Evolutionary conservation across 108 stramenopile genomes (phyloP).

Genomic region (Cyclotella cryptica): DNA sequence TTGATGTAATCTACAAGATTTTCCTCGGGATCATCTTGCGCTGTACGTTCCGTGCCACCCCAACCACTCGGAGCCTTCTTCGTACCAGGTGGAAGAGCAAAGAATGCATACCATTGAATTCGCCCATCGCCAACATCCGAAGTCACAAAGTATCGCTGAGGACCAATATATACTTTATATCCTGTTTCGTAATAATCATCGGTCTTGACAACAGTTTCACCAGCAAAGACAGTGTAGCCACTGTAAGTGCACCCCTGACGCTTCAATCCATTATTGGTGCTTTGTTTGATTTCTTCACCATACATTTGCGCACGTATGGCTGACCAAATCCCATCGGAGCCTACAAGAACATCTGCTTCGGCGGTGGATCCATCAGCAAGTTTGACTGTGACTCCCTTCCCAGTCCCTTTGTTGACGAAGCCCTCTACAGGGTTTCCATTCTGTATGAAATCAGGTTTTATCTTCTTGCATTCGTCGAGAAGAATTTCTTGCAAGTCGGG

Average conservation of each 20-base stretch:
- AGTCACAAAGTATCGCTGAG: constrained; percentile 96
- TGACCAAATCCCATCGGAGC: constrained; percentile 97
- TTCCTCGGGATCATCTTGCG: constrained; percentile 78
- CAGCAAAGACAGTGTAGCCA: constrained; percentile 98
- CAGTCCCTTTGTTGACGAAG: constrained; percentile 75
- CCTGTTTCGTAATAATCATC: constrained; percentile 95
- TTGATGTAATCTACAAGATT: constrained; percentile 94
- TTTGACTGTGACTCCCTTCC: constrained; percentile 84
- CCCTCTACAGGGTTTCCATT: constrained; percentile 84
- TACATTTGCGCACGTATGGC: constrained; percentile 96
- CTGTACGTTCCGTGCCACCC: constrained; percentile 77
- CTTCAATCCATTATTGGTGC: constrained; percentile 48
- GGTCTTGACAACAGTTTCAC: constrained; percentile 89
- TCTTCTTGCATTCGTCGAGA: constrained; percentile 91
- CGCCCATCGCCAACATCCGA: constrained; percentile 95
- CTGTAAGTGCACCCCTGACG: constrained; percentile 92
- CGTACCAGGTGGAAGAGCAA: constrained; percentile 95
- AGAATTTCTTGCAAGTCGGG: constrained; percentile 97
- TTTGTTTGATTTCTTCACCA: constrained; percentile 87
- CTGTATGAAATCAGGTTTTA: constrained; percentile 82
- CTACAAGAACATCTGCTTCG: constrained; percentile 91
- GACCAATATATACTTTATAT: constrained; percentile 97
- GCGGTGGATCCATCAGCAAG: constrained; percentile 80
- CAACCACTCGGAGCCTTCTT: constrained; percentile 90
- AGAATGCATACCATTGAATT: constrained; percentile 98